These are phyloP conservation scores for Cadophora sp. DNA, from an alignment of 2,329 filamentous ascomycete species.

Conservation along the genomic window DNA sequence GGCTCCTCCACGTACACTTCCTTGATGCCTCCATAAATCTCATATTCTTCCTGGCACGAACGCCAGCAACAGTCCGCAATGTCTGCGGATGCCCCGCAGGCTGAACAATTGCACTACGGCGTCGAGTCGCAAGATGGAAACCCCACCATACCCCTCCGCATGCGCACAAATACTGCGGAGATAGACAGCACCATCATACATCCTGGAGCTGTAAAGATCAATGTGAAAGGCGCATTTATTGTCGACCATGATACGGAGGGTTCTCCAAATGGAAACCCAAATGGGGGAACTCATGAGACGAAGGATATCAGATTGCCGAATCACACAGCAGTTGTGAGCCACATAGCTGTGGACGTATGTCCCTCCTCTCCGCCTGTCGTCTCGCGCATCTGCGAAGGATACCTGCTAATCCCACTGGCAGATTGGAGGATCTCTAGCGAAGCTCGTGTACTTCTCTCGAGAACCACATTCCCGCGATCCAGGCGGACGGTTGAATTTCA, in stretches of 20 bases:
- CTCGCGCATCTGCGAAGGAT: background rate
- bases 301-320: conserved; percentile 96
- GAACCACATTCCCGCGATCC: conserved; percentile 80
- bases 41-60: conserved; percentile 26
- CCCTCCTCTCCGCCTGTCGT: background rate
- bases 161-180: conserved; percentile 45
- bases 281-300: conserved; percentile 69
- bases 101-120: conserved; percentile 14
- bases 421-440: conserved; percentile 95
- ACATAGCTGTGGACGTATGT: conserved; percentile 93
- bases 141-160: conserved; percentile 33
- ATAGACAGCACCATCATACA: conserved; percentile 55
- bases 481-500: conserved; percentile 91
- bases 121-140: conserved; percentile 26
- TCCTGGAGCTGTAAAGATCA: conserved; percentile 84
- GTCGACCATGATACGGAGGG: conserved; percentile 75
- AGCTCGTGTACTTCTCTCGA: conserved; percentile 96
- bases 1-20: background rate
- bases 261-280: conserved; percentile 54
- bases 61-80: conserved; percentile 34
- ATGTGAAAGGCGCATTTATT: conserved; percentile 95
- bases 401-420: conserved; percentile 47
- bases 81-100: conserved; percentile 35
- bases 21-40: conserved; percentile 10
- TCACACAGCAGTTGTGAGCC: conserved; percentile 93